Percentiles rank a stretch among this genome's conserved stretches.
Evolutionary conservation across 208 protist genomes (phyloP).

Genomic region (Leishmania gerbilli): DNA sequence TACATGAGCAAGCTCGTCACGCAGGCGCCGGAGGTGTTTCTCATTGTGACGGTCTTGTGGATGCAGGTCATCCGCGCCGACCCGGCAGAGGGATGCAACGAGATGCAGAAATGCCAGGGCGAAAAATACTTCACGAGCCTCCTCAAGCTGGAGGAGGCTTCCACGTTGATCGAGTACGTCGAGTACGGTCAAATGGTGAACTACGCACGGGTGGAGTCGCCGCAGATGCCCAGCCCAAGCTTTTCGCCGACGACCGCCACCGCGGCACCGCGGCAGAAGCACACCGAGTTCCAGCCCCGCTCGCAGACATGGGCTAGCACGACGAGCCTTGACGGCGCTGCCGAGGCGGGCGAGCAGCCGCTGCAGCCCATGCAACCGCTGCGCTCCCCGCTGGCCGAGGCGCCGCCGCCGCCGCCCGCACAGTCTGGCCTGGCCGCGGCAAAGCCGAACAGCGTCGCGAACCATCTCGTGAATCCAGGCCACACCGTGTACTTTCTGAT

Average conservation of each 20-base stretch:
- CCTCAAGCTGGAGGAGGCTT: slow-evolving; percentile 81
- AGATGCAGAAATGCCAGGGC: slow-evolving; percentile 58
- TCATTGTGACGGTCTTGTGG: slow-evolving; percentile 84
- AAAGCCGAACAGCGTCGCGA: slow-evolving; percentile 21
- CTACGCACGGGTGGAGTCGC: slow-evolving; percentile 16
- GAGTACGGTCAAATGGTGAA: slow-evolving; percentile 60
- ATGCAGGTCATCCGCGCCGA: slow-evolving; percentile 82
- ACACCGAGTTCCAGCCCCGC: slow-evolving; percentile 11
- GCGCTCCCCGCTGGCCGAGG: background rate
- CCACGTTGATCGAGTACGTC: slow-evolving; percentile 82
- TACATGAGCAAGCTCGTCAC: slow-evolving; percentile 97
- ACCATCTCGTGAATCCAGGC: slow-evolving; percentile 17
- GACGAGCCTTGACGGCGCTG: slow-evolving; percentile 25
- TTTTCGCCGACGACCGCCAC: background rate
- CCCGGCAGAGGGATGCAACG: slow-evolving; percentile 51
- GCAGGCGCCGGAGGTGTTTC: slow-evolving; percentile 71
- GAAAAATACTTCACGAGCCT: slow-evolving; percentile 75
- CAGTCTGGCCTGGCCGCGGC: background rate
- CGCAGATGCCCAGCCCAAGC: background rate
- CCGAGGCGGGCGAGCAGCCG: slow-evolving; percentile 12
- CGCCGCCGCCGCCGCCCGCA: slow-evolving; percentile 4
- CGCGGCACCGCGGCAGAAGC: slow-evolving; percentile 30
- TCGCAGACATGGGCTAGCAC: slow-evolving; percentile 19
- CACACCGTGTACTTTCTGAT: slow-evolving; percentile 71
- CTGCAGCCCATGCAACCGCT: slow-evolving; percentile 15